Conservation (phyloP, 2,329 filamentous ascomycete genomes). For the Talaromyces verruculosus region DNA sequence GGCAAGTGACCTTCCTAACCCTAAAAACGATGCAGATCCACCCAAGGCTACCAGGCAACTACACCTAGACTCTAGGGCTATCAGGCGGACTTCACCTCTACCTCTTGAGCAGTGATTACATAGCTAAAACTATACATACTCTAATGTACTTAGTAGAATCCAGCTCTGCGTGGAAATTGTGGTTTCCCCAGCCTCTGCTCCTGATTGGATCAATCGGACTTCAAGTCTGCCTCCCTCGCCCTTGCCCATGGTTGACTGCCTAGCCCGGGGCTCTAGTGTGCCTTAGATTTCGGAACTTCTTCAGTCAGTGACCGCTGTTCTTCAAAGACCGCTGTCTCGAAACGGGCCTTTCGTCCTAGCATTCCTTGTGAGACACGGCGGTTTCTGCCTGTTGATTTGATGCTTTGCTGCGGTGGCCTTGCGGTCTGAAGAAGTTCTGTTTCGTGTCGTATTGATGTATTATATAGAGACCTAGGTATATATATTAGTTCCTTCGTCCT, state of each 20-base stretch:
- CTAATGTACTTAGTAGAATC: neutral
- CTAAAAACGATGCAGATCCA: neutral
- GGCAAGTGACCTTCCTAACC: neutral
- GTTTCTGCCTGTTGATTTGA: conserved; percentile 10
- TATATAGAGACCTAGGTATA: too few relatives aligned
- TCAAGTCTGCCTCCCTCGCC: conserved; percentile 1
- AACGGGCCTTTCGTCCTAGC: neutral
- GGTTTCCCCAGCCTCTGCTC: neutral
- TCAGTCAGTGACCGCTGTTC: neutral
- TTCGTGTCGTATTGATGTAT: neutral
- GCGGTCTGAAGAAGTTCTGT: neutral
- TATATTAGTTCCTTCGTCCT: neutral
- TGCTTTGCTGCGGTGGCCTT: neutral
- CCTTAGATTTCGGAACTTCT: neutral
- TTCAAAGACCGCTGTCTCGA: neutral
- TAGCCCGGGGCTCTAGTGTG: neutral
- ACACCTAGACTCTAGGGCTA: neutral
- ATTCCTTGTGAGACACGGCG: neutral
- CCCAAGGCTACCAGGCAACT: neutral
- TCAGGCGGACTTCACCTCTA: neutral
- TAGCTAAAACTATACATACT: neutral
- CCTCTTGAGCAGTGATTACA: neutral
- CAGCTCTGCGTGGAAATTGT: conserved; percentile 2
- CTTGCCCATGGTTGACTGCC: neutral
- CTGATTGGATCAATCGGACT: neutral